Conservation (phyloP, 257 asterid genomes). For the Haberlea rhodopensis region DNA sequence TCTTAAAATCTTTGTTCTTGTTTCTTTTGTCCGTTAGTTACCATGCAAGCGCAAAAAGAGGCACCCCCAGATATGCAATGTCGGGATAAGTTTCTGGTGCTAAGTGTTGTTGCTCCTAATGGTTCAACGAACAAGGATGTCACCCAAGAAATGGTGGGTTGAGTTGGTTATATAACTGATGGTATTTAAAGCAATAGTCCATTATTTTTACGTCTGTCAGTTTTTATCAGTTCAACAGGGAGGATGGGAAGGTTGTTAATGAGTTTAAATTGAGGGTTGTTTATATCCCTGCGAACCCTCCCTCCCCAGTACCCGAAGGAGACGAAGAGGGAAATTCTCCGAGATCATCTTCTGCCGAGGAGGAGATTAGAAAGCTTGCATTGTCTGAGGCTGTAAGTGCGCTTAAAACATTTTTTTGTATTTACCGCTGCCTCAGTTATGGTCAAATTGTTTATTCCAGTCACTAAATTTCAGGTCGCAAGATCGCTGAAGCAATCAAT, state of each 20-base stretch:
- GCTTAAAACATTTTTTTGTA: slow-evolving; percentile 14
- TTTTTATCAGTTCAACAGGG: slow-evolving; percentile 56
- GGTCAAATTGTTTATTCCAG: slow-evolving; percentile 10
- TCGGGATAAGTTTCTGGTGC: slow-evolving; percentile 80
- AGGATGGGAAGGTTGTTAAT: slow-evolving; percentile 58
- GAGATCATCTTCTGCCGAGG: slow-evolving; percentile 57
- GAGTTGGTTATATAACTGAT: slow-evolving; percentile 13
- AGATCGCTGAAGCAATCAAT: slow-evolving; percentile 48
- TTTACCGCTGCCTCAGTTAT: slow-evolving; percentile 11
- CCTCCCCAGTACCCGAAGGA: slow-evolving; percentile 94
- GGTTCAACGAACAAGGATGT: slow-evolving; percentile 63
- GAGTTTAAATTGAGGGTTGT: slow-evolving; percentile 76
- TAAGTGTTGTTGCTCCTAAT: slow-evolving; percentile 67
- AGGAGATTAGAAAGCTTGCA: slow-evolving; percentile 45
- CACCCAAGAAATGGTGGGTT: slow-evolving; percentile 63
- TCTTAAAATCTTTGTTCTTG: neutral
- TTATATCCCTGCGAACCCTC: slow-evolving; percentile 81
- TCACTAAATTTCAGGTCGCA: slow-evolving; percentile 38
- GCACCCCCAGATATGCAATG: slow-evolving; percentile 80
- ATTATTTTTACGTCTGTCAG: slow-evolving; percentile 2
- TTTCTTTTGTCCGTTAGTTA: slow-evolving; percentile 42
- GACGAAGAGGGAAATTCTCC: slow-evolving; percentile 85
- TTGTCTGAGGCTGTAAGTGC: slow-evolving; percentile 57
- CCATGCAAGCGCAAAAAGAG: slow-evolving; percentile 83
- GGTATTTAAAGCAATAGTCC: neutral